phyloP scores from a whole-genome alignment of 2,329 filamentous ascomycete species.

The Venturia asperata region DNA sequence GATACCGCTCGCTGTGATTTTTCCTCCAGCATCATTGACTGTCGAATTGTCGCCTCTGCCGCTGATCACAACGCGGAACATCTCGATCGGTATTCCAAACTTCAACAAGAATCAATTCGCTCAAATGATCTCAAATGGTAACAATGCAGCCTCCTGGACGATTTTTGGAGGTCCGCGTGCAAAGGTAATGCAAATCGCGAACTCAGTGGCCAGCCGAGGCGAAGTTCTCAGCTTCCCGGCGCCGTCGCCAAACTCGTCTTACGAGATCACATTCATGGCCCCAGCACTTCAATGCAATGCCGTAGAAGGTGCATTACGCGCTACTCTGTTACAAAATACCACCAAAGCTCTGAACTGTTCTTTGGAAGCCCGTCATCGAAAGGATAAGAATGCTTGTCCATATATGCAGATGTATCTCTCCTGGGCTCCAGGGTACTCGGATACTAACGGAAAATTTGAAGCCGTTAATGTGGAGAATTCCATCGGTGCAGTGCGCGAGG shows the following conservation, averaged over 20 bases:
- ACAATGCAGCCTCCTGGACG: neutral
- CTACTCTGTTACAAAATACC: neutral
- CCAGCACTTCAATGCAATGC: neutral
- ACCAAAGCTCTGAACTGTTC: neutral
- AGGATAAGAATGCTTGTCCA: neutral
- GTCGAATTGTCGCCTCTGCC: slow-evolving; percentile 1
- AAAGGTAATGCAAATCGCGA: slow-evolving; percentile 2
- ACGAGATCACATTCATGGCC: neutral
- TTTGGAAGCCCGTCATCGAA: neutral
- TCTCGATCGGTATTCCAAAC: neutral
- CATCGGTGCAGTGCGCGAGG: neutral
- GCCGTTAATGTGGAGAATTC: neutral
- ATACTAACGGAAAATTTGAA: neutral
- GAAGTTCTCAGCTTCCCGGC: neutral
- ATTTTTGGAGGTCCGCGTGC: neutral
- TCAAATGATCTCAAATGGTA: neutral
- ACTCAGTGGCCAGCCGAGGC: neutral
- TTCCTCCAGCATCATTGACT: slow-evolving; percentile 5
- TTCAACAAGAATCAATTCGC: slow-evolving; percentile 14
- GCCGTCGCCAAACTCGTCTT: slow-evolving; percentile 7
- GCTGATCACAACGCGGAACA: neutral
- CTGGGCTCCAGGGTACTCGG: neutral
- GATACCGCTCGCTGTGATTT: slow-evolving; percentile 2
- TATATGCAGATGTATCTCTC: slow-evolving; percentile 2
- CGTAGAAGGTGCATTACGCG: neutral